phyloP scores from a whole-genome alignment of 768 basidiomycete species.

The Guyanaporus albipodus region DNA sequence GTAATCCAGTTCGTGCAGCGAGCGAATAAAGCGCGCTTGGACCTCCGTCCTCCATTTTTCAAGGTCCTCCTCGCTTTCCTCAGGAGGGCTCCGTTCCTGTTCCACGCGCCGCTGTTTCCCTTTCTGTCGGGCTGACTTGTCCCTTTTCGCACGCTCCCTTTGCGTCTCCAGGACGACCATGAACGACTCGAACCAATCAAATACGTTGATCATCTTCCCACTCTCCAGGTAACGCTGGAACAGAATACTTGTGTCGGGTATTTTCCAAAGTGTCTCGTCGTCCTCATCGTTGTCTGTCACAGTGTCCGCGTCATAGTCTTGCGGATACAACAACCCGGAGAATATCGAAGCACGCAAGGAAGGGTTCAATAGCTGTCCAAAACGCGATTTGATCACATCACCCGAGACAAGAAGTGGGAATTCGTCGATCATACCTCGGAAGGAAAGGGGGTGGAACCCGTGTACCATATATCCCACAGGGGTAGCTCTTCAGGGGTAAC shows the following conservation, averaged over 20 bases:
- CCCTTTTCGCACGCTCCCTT: constrained; percentile 15
- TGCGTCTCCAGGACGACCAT: constrained; percentile 61
- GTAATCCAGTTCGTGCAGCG: constrained; percentile 78
- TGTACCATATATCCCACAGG: constrained; percentile 76
- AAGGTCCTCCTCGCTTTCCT: constrained; percentile 32
- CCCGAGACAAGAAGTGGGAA: neutral
- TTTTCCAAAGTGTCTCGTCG: constrained; percentile 40
- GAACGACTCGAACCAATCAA: constrained; percentile 87
- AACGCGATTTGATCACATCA: constrained; percentile 3
- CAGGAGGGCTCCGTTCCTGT: constrained; percentile 10
- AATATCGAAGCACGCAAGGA: constrained; percentile 59
- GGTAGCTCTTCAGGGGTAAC: constrained; percentile 45
- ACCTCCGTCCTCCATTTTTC: constrained; percentile 60
- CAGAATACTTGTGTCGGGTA: constrained; percentile 74
- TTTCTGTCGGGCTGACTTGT: constrained; percentile 12
- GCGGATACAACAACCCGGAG: constrained; percentile 57
- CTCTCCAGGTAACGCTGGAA: constrained; percentile 76
- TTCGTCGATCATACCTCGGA: constrained; percentile 47
- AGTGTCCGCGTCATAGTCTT: constrained; percentile 38
- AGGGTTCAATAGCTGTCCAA: constrained; percentile 60
- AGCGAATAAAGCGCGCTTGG: constrained; percentile 75
- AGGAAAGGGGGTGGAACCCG: constrained; percentile 59
- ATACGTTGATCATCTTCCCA: constrained; percentile 79
- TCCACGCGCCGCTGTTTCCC: constrained; percentile 26
- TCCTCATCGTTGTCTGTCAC: constrained; percentile 23